Evolutionary conservation across 2,329 filamentous ascomycete genomes (phyloP).

Genomic region (Alternaria postmessia): DNA sequence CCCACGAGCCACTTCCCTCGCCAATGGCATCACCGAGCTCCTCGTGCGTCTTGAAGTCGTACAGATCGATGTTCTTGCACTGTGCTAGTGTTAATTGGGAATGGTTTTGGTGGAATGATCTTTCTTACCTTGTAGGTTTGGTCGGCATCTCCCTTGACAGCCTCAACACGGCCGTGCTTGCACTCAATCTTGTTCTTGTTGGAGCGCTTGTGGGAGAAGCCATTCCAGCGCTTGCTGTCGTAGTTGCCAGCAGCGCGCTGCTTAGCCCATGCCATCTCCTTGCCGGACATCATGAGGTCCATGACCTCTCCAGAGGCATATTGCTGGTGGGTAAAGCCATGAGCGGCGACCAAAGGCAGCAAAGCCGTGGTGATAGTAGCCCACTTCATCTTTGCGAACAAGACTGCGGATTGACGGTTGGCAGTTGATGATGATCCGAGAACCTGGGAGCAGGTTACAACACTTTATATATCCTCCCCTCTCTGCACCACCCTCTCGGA

Average conservation of each 20-base stretch:
- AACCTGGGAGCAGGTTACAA: slow-evolving; percentile 18
- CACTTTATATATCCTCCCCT: slow-evolving; percentile 24
- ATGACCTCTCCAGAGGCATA: slow-evolving; percentile 47
- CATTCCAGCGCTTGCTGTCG: slow-evolving; percentile 43
- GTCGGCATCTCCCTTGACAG: slow-evolving; percentile 48
- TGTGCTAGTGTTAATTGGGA: neutral
- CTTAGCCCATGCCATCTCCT: slow-evolving; percentile 46
- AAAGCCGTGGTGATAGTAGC: slow-evolving; percentile 39
- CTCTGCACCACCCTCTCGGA: slow-evolving; percentile 6
- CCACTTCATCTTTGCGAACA: slow-evolving; percentile 45
- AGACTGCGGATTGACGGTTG: slow-evolving; percentile 30
- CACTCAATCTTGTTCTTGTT: slow-evolving; percentile 42
- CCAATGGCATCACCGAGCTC: slow-evolving; percentile 59
- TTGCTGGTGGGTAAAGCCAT: slow-evolving; percentile 38
- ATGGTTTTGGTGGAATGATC: neutral
- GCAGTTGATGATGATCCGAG: slow-evolving; percentile 32
- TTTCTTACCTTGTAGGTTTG: slow-evolving; percentile 47
- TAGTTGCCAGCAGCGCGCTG: slow-evolving; percentile 42
- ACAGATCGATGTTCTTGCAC: slow-evolving; percentile 60
- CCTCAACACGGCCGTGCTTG: slow-evolving; percentile 48
- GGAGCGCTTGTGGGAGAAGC: slow-evolving; percentile 39
- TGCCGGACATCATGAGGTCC: slow-evolving; percentile 45
- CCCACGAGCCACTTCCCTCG: slow-evolving; percentile 59
- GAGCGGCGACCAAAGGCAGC: slow-evolving; percentile 42
- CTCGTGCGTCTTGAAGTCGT: slow-evolving; percentile 65